Conservation (phyloP, 2,329 filamentous ascomycete species). For the Claviceps arundinis region DNA sequence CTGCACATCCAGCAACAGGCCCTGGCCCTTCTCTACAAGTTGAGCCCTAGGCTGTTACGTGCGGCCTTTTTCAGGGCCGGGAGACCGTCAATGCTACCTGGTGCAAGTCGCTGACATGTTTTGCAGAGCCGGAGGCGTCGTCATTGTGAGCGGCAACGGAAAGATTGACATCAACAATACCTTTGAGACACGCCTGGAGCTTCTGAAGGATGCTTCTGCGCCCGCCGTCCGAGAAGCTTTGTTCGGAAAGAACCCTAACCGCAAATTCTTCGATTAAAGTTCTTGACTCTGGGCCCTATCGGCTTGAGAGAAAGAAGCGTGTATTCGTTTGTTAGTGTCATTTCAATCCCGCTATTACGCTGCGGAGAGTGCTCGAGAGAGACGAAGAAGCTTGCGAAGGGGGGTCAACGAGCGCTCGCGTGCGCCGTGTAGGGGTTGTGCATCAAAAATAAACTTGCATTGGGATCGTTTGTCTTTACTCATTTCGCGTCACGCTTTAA, state of each 20-base stretch:
- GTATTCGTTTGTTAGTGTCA: not conserved
- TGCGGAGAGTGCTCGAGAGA: not conserved
- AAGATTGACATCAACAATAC: conserved; percentile 99
- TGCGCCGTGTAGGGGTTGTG: too few species aligned
- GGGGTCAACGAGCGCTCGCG: too few species aligned
- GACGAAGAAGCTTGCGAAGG: not conserved
- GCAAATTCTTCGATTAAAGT: conserved; percentile 80
- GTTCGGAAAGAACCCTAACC: conserved; percentile 90
- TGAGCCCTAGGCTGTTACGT: too few species aligned
- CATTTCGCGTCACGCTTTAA: not conserved
- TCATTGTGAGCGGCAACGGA: conserved; percentile 67
- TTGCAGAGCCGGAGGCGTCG: conserved; percentile 66
- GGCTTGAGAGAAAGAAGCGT: not conserved
- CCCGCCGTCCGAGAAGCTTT: conserved; percentile 74
- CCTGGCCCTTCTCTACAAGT: not conserved
- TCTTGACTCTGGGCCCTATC: not conserved
- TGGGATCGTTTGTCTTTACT: not conserved
- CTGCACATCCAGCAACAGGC: too few species aligned
- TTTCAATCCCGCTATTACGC: conserved; percentile 5
- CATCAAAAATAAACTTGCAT: not conserved
- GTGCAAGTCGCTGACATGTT: not conserved
- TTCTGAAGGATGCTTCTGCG: conserved; percentile 74
- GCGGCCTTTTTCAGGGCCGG: too few species aligned
- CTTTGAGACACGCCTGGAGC: conserved; percentile 75
- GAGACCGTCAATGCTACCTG: too few species aligned